Evolutionary conservation across 257 asterid species (phyloP), one percentile per base, ranked within the genome.

Genomic region (Ligustrum vulgare): DNA sequence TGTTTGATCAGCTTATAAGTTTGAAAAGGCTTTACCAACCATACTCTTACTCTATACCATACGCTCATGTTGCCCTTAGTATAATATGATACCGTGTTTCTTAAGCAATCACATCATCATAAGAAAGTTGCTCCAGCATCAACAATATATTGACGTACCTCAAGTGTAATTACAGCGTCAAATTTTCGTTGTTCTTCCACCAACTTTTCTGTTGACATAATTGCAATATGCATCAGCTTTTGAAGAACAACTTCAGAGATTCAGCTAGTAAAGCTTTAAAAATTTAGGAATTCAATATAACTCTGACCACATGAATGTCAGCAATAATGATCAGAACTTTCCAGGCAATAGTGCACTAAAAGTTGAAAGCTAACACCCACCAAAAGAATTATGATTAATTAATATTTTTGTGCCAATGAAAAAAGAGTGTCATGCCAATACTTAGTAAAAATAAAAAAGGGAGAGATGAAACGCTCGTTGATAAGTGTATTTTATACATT

Each of bases 131-230:
- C 74, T 54, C 18, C 22, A 54, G 39, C 69, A 67, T 51, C 41
- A 77, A n/a, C 23, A 41, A 28, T 28, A 28, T 23, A 45, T 37
- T 58, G 67, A 36, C 86, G 45, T 80, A 95, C 99, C 96, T 95
- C 99, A 80, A 93, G 82, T 35, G 97, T 85, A 82, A 95, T 75
- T 67, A 95, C 98, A 72, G 91, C 99, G 82, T 95, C 97, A 79
- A 89, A 95, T 67, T 89, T 80, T 74, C 85, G 77, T 85, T 86
- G 85, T 88, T 93, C 98, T 83, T 91, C 97, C 71, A 93, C 97
- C 90, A 95, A 51, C 56, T 83, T 86, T 84, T 95, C 99, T 95
- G 97, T 80, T 62, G 68, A 83, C 67, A 71, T 63, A 76, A 80
- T 77, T 75, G 73, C 67, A 72, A 81, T 72, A 43, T 75, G 45